These are phyloP conservation scores for Micromonas pusilla DNA, from an alignment of 139 green algal genomes.

Conservation along the genomic window DNA sequence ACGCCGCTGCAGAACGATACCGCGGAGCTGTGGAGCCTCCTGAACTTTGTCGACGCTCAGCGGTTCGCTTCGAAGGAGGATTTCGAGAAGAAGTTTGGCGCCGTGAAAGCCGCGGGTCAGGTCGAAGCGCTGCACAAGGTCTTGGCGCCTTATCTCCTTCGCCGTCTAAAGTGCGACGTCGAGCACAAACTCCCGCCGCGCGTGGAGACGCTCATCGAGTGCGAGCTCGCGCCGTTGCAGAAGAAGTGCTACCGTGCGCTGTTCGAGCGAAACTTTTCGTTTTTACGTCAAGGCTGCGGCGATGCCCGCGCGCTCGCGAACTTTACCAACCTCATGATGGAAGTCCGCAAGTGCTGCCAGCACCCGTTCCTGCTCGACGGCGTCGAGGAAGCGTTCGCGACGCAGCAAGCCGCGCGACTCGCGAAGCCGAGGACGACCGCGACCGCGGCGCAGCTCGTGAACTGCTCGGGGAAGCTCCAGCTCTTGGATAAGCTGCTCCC, in stretches of 20 bases:
- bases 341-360: conserved; percentile 50
- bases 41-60: conserved; percentile 96
- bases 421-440: neutral
- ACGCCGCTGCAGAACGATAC: conserved; percentile 99
- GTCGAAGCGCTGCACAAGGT: conserved; percentile 45
- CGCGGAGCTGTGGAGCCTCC: conserved; percentile 89
- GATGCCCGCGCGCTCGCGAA: conserved; percentile 28
- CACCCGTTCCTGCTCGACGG: conserved; percentile 47
- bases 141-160: conserved; percentile 61
- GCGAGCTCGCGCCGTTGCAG: conserved; percentile 30
- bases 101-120: conserved; percentile 12
- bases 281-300: conserved; percentile 30
- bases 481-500: conserved; percentile 54
- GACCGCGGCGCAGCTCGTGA: neutral
- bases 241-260: conserved; percentile 34
- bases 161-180: conserved; percentile 61
- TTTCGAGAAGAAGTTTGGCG: conserved; percentile 14
- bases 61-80: conserved; percentile 55
- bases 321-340: conserved; percentile 59
- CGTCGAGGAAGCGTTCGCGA: conserved; percentile 32
- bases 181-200: conserved; percentile 48
- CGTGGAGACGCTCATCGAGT: conserved; percentile 27
- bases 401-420: conserved; percentile 20
- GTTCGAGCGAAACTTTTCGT: conserved; percentile 32
- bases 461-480: conserved; percentile 54